Evolutionary conservation across 495 filamentous ascomycete genomes (phyloP).

Genomic region (Mycothermus thermophilus): DNA sequence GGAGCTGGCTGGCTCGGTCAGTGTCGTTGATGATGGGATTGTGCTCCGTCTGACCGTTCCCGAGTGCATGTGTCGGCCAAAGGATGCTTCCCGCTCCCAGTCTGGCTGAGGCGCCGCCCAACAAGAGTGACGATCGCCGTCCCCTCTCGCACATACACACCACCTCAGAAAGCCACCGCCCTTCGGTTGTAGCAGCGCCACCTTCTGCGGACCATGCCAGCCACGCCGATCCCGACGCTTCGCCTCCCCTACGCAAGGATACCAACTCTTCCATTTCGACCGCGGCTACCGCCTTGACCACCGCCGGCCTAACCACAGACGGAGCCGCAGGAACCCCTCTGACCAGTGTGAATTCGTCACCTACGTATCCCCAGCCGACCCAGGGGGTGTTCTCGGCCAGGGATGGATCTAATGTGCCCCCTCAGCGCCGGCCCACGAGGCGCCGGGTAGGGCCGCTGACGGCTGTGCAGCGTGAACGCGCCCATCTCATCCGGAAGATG

Average conservation of each 20-base stretch:
- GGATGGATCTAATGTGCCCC: constrained; percentile 32
- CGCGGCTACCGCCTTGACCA: constrained; percentile 22
- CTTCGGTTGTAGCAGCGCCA: too few relatives aligned
- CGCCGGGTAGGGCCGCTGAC: constrained; percentile 35
- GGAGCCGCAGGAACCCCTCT: constrained; percentile 29
- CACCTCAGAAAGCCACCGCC: too few relatives aligned
- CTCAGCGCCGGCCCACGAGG: constrained; percentile 30
- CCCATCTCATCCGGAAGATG: constrained; percentile 35
- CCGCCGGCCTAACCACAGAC: constrained; percentile 23
- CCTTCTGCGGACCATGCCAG: constrained; percentile 19
- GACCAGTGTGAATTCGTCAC: constrained; percentile 29
- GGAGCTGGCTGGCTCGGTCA: constrained; percentile 2
- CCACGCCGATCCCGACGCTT: constrained; percentile 21
- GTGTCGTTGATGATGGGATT: constrained; percentile 15
- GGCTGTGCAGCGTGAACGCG: constrained; percentile 31
- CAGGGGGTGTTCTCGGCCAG: constrained; percentile 36
- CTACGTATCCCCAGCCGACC: constrained; percentile 10
- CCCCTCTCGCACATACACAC: too few relatives aligned
- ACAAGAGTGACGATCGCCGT: constrained; percentile 27
- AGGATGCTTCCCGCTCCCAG: constrained; percentile 32
- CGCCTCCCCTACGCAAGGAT: constrained; percentile 32
- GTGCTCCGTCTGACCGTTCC: constrained; percentile 8
- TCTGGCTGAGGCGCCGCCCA: constrained; percentile 29
- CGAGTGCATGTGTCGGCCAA: constrained; percentile 10
- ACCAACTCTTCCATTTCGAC: constrained; percentile 36